Evolutionary conservation across 2,329 filamentous ascomycete species (phyloP), one percentile per base, ranked within the genome.

Genomic region (Colletotrichum cereale): DNA sequence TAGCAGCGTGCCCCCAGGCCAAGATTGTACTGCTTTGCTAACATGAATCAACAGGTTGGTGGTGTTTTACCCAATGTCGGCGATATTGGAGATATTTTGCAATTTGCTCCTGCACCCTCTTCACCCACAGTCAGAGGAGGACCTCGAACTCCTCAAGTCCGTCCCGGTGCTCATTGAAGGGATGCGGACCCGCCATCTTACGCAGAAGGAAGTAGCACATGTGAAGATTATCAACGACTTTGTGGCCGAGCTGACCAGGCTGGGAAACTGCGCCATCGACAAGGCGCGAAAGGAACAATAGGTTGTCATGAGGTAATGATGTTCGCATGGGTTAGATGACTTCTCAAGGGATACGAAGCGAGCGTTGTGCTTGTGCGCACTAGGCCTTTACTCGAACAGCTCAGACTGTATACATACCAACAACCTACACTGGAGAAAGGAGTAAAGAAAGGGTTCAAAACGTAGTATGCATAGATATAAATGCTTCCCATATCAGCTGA

Each of bases 41-140:
- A 71, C 65, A 2, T 6, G 11, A 18, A 11, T 16, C 24, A 89
- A 7, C 16, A 89, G 88, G 86, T 78, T 84, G n/a, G 77, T 89
- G 4, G 80, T 88, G 2, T 89, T 88, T 74, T 90, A 90, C 66
- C 87, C 88, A 1, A 84, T 88, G 66, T 85, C 86, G 0, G 87
- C 88, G 1, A 79, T 88, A 18, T 79, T 89, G 64, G 83, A 82
- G 1, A 80, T 90, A 0, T 90, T 90, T 74, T 87, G 85, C 79
- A 87, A 86, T 70, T 83, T 89, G 38, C 78, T 90, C 0, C 79
- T 82, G 29, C 80, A 86, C 38, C 88, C 88, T 0, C 78, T 83
- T 0, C 78, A 85, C 34, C 78, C 82, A 0, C 78, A 83, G 34
- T 82, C 86, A 0, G 74, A 79, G 2, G 76, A 81, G 3, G 88